Evolutionary conservation across 352 stramenopile genomes (phyloP).

Genomic region (Phytophthora cryptogea): DNA sequence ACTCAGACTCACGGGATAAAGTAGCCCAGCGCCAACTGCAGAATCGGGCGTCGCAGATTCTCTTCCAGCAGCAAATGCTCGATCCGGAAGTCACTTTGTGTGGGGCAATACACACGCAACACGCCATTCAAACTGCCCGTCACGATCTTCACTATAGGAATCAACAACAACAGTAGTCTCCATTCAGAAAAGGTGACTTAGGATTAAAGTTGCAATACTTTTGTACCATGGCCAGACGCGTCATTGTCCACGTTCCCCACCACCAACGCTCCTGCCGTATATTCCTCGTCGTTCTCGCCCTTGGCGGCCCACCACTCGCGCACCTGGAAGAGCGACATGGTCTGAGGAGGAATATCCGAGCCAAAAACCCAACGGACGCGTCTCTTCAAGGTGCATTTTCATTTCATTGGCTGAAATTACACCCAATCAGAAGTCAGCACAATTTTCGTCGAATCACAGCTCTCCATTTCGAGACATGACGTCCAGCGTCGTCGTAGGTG

Average conservation of each 20-base stretch:
- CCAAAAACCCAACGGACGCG: constrained; percentile 16
- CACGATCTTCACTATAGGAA: constrained; percentile 82
- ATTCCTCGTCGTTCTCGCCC: constrained; percentile 80
- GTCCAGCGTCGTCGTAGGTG: constrained; percentile 32
- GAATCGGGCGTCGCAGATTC: constrained; percentile 81
- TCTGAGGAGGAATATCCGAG: constrained; percentile 13
- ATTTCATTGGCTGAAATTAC: constrained; percentile 9
- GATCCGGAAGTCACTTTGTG: constrained; percentile 82
- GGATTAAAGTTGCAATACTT: not conserved
- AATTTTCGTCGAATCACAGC: constrained; percentile 23
- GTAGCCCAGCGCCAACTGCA: constrained; percentile 85
- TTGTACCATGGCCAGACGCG: constrained; percentile 47
- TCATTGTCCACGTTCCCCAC: constrained; percentile 92
- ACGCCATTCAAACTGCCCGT: constrained; percentile 87
- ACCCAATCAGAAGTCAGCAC: constrained; percentile 4
- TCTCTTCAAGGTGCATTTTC: constrained; percentile 31
- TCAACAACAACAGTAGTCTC: no score
- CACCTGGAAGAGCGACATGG: constrained; percentile 91
- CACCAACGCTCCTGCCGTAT: constrained; percentile 68
- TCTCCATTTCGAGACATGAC: constrained; percentile 22
- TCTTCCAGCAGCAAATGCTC: constrained; percentile 91
- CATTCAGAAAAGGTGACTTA: not conserved
- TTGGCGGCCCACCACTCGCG: constrained; percentile 88
- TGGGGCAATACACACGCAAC: constrained; percentile 85
- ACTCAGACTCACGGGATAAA: constrained; percentile 76